phyloP scores from a whole-genome alignment of 192 early-diverging fungal species.

The Spinellus fusiger region DNA sequence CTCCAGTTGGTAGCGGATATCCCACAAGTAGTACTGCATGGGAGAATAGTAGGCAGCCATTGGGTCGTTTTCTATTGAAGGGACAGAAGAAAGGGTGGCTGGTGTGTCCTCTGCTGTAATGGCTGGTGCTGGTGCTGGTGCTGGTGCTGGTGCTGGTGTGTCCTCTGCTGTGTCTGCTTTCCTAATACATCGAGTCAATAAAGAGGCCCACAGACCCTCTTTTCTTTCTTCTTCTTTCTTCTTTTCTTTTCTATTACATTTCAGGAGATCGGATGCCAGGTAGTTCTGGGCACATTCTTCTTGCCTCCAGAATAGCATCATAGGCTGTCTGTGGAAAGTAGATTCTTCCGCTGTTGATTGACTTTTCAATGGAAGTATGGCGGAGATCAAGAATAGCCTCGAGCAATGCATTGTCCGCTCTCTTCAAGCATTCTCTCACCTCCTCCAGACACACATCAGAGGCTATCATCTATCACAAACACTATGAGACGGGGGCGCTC shows the following conservation, averaged over 20 bases:
- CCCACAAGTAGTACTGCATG: slow-evolving; percentile 32
- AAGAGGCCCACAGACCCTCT: background rate
- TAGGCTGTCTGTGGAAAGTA: slow-evolving; percentile 33
- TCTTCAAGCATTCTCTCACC: slow-evolving; percentile 17
- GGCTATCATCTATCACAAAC: slow-evolving; percentile 5
- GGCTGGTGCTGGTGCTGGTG: too few species aligned
- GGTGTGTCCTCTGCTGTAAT: too few species aligned
- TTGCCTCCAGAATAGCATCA: slow-evolving; percentile 24
- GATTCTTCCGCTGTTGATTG: slow-evolving; percentile 11
- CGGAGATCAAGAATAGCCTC: slow-evolving; percentile 30
- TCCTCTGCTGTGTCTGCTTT: background rate
- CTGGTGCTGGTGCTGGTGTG: slow-evolving; percentile 3
- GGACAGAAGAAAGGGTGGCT: too few species aligned
- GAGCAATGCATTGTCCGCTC: slow-evolving; percentile 14
- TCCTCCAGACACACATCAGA: background rate
- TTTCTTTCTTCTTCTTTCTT: background rate
- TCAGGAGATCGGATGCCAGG: slow-evolving; percentile 21
- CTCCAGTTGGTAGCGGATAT: slow-evolving; percentile 17
- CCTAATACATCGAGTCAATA: background rate
- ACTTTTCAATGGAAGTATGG: background rate
- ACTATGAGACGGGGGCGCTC: too few species aligned
- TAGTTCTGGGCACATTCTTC: slow-evolving; percentile 18
- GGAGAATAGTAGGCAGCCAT: slow-evolving; percentile 30
- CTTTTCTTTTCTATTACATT: background rate
- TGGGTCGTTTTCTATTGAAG: slow-evolving; percentile 19